Evolutionary conservation across 441 rosid species (phyloP), one percentile per base, ranked within the genome.

Genomic region (Isatis lusitanica): DNA sequence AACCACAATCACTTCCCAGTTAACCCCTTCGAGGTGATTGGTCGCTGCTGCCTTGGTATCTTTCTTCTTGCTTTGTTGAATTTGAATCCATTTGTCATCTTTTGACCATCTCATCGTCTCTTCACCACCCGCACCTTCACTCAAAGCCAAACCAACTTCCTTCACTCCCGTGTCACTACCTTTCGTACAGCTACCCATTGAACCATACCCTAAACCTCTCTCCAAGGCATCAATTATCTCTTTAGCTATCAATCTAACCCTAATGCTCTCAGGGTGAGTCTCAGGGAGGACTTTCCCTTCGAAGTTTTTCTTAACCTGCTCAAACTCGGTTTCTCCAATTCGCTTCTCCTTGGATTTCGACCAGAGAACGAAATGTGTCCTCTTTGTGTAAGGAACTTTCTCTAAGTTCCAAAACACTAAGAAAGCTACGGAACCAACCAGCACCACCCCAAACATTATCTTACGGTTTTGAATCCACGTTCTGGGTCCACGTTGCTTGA

Each of bases 1-100:
- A 76, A 91, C 96, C 55, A 95, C 99, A 81, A 95, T 74, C 52
- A 95, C 86, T 81, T 95, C 99, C 99, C 98, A 95, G 63, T 85
- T 87, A 53, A 92, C 74, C 28, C 94, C 93, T 24, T 88, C 98
- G 59, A 95, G 82, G 76, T 95, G 98, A 11, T 85, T 80, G 12
- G 85, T 85, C 3, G 80, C 74, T 0, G 93, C 60, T 0, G 93
- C 60, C 36, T 70, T 77, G 2, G 68, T 71, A 57, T 93, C 93
- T 33, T 56, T 85, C 85, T 87, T 89, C 84, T 96, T 87, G 76
- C 85, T 83, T 52, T 80, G 79, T 17, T 88, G 81, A 21, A 21
- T 21, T 21, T 21, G 24, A 76, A 92, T 78, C 99, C 99, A 95
- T 65, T 78, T 80, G 71, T 95, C 99, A 12, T 90, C 89, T 16